Percentiles rank a stretch among this genome's conserved stretches.
Evolutionary conservation across 306 rosid genomes (phyloP).

Genomic region (Quercus suber): DNA sequence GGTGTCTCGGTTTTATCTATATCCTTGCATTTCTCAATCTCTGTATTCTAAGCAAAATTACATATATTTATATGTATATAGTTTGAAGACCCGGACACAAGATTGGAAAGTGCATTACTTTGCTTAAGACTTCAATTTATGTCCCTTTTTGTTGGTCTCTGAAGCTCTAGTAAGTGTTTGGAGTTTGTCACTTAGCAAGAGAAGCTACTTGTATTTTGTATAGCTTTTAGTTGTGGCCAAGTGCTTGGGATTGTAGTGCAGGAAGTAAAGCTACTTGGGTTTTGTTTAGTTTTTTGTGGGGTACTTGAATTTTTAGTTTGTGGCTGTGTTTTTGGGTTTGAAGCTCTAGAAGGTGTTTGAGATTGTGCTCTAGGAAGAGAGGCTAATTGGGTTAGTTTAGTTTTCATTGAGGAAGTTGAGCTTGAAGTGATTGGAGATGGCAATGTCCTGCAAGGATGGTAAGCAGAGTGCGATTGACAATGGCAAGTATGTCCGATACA

Average conservation of each 20-base stretch:
- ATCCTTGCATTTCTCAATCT: conserved; percentile 6
- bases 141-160: conserved; percentile 7
- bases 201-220: conserved; percentile 4
- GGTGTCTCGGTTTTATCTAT: conserved; percentile 16
- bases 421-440: conserved; percentile 39
- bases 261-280: conserved; percentile 11
- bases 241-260: neutral
- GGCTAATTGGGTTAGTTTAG: conserved; percentile 25
- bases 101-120: conserved; percentile 8
- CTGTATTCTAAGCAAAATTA: neutral
- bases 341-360: neutral
- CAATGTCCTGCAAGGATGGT: conserved; percentile 99
- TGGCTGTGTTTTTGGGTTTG: conserved; percentile 9
- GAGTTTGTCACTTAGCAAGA: neutral
- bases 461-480: conserved; percentile 53
- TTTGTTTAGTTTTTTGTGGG: neutral
- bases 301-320: neutral
- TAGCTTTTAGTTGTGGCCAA: conserved; percentile 2
- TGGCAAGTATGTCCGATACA: conserved; percentile 94
- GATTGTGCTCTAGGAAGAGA: neutral
- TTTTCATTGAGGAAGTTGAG: conserved; percentile 1
- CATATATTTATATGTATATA: neutral
- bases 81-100: conserved; percentile 7
- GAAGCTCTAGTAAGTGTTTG: conserved; percentile 7
- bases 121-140: neutral